phyloP scores from a whole-genome alignment of 139 green algal species.

The Ettlia oleoabundans region DNA sequence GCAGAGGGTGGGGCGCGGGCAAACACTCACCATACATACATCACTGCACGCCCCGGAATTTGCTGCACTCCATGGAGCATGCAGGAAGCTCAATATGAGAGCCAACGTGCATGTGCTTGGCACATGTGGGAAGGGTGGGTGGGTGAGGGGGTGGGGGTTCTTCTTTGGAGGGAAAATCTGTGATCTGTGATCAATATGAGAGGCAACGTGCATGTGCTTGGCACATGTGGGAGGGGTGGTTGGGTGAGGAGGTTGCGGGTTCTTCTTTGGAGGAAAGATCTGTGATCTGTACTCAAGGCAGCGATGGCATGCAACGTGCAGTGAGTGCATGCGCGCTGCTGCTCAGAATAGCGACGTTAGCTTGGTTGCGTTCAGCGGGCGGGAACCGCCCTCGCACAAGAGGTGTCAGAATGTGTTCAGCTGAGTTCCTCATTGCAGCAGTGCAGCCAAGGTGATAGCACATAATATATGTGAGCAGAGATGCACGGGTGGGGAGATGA shows the following conservation, averaged over 20 bases:
- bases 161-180: too few relatives aligned
- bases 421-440: slow-evolving; percentile 6
- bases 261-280: too few relatives aligned
- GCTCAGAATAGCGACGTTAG: slow-evolving; percentile 23
- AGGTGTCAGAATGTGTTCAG: too few relatives aligned
- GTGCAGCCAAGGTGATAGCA: background rate
- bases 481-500: too few relatives aligned
- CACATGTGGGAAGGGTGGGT: background rate
- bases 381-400: background rate
- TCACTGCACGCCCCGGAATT: too few relatives aligned
- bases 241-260: too few relatives aligned
- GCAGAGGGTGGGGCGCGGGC: background rate
- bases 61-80: too few relatives aligned
- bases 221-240: background rate
- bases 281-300: background rate
- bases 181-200: background rate
- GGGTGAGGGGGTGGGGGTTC: too few relatives aligned
- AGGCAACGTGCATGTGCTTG: background rate
- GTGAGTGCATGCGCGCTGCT: background rate
- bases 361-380: slow-evolving; percentile 11
- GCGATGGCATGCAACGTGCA: background rate
- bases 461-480: background rate
- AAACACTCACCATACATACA: too few relatives aligned
- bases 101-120: background rate
- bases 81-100: background rate